A percentile compares a stretch with the other conserved stretches of the same genome.
These are phyloP conservation scores for Talaromyces sp. DNA, from an alignment of 2,329 filamentous ascomycete genomes.

Conservation along the genomic window DNA sequence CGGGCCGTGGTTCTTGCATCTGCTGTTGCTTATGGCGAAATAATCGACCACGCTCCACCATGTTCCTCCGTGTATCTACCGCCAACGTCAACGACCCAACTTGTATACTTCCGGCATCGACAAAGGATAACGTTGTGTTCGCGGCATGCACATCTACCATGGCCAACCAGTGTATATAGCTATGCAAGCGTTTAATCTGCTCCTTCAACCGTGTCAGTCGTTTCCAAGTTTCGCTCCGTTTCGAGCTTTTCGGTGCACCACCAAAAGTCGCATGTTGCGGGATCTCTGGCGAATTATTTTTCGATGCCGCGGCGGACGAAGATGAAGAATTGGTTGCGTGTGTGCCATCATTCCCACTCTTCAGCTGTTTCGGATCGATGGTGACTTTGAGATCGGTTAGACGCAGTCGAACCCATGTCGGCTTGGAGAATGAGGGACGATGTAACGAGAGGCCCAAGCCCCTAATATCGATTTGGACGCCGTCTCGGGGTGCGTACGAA, in stretches of 20 bases:
- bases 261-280: slow-evolving; percentile 16
- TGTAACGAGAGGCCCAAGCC: slow-evolving; percentile 85
- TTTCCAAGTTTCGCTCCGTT: slow-evolving; percentile 73
- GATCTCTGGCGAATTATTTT: slow-evolving; percentile 16
- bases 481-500: slow-evolving; percentile 84
- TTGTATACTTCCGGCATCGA: slow-evolving; percentile 79
- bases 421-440: slow-evolving; percentile 92
- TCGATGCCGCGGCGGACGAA: slow-evolving; percentile 10
- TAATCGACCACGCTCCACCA: slow-evolving; percentile 83
- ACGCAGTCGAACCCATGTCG: slow-evolving; percentile 91
- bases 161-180: slow-evolving; percentile 81
- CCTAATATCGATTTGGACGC: slow-evolving; percentile 82
- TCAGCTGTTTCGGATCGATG: slow-evolving; percentile 67
- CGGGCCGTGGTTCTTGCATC: slow-evolving; percentile 65
- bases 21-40: slow-evolving; percentile 74
- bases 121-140: slow-evolving; percentile 71
- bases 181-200: slow-evolving; percentile 77
- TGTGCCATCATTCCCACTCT: slow-evolving; percentile 28
- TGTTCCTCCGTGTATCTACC: slow-evolving; percentile 87
- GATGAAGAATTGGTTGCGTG: slow-evolving; percentile 21
- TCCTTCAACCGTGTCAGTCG: slow-evolving; percentile 76
- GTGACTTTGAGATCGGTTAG: slow-evolving; percentile 82
- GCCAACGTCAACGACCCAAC: slow-evolving; percentile 79
- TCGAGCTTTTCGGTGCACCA: slow-evolving; percentile 8
- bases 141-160: slow-evolving; percentile 85